Evolutionary conservation across 495 filamentous ascomycete genomes (phyloP), one percentile per base, ranked within the genome.

Genomic region (Oleoguttula mirabilis): DNA sequence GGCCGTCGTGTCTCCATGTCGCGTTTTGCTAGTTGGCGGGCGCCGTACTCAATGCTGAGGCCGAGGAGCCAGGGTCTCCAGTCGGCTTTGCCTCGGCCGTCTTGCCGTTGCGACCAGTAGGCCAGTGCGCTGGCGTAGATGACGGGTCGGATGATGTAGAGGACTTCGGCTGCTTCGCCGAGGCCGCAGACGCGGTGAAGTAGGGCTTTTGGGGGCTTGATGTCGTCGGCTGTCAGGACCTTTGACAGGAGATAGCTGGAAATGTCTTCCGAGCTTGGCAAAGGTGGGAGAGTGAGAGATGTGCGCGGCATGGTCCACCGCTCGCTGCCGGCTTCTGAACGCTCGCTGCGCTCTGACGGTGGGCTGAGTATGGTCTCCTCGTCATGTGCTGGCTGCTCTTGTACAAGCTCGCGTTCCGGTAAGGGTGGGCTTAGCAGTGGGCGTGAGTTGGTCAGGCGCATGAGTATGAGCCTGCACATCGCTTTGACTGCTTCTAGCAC

Each of bases 231-330:
- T 1, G 84, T 94, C 20, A 98, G 68, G 14, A 94, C 90, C 39
- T 88, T 86, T n/a, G 76, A 77, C 32, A 92, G 80, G 15, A 98
- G 72, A 59, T 90, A 95, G 25, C 72, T 77, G 20, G 81, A 80
- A 20, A 94, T 82, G 54, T 90, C 84, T 20, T 73, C 70, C 7
- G 79, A 74, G 37, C 77, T 76, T 1, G 90, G 90, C 17, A 98
- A 68, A 27, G 69, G 75, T 0, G 92, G 88, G 23, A 98, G 72
- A 6, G 73, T 77, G 35, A 93, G 66, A 6, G 85, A 84, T 0
- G 90, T 98, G 48, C 90, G 76, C 21, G 88, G 88, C 90, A 98
- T 98, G n/a, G 72, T 80, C 82, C 88, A 98, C 53, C 69, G 67
- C 38, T 71, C 66, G 28, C 62, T 47, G 10, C 47, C 45, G 59